A percentile compares a stretch with the other conserved stretches of the same genome.
These are phyloP conservation scores for Periconia sp. DNA, from an alignment of 2,329 filamentous ascomycete species.

Conservation along the genomic window DNA sequence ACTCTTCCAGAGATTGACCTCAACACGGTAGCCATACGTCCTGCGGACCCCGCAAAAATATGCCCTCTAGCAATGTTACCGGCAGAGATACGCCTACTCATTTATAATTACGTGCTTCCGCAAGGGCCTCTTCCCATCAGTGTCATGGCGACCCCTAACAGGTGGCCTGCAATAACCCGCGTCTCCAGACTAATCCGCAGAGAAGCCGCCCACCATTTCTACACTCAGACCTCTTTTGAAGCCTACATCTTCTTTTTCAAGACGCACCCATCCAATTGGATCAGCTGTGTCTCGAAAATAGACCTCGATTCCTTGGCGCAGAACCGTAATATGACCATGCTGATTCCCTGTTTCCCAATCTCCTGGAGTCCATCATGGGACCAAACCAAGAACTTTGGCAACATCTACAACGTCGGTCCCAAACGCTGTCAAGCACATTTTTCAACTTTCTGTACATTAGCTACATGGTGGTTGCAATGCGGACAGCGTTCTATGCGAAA, in stretches of 20 bases:
- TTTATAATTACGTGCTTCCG: constrained; percentile 18
- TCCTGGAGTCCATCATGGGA: constrained; percentile 21
- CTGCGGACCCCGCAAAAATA: constrained; percentile 11
- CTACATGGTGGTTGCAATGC: constrained; percentile 18
- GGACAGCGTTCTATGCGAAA: not conserved
- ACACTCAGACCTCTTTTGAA: constrained; percentile 18
- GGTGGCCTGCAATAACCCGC: constrained; percentile 15
- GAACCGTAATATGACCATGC: constrained; percentile 18
- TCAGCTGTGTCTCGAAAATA: constrained; percentile 11
- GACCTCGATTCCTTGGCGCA: constrained; percentile 19
- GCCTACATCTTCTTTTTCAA: constrained; percentile 16
- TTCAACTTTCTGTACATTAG: constrained; percentile 18
- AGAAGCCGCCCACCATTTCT: constrained; percentile 33
- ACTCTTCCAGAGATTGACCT: not conserved
- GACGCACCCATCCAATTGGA: constrained; percentile 14
- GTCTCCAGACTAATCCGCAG: constrained; percentile 27
- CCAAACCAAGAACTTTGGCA: constrained; percentile 23
- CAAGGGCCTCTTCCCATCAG: not conserved
- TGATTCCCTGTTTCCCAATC: constrained; percentile 10
- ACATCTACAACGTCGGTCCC: constrained; percentile 17
- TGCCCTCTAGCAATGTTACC: constrained; percentile 24
- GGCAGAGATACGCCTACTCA: constrained; percentile 19
- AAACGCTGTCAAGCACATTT: constrained; percentile 14
- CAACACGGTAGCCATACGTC: constrained; percentile 7
- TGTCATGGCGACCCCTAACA: too few relatives aligned